A percentile compares a stretch with the other conserved stretches of the same genome.
These are phyloP conservation scores for Phytopythium helicoides DNA, from an alignment of 352 stramenopile genomes.

Conservation along the genomic window DNA sequence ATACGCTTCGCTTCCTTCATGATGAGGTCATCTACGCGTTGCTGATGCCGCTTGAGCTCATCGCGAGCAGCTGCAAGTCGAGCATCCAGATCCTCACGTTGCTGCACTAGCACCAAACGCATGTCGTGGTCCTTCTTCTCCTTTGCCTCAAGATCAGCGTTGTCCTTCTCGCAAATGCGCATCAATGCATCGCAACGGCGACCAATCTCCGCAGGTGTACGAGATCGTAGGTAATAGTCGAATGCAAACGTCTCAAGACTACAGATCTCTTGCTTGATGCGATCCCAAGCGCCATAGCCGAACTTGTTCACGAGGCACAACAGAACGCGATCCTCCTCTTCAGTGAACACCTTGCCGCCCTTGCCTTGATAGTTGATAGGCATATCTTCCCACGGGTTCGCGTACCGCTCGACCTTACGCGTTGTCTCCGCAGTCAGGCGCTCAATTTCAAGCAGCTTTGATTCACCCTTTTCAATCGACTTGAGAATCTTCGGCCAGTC, in stretches of 20 bases:
- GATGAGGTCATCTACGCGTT: conserved; percentile 81
- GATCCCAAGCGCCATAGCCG: conserved; percentile 96
- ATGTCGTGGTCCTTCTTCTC: conserved; percentile 78
- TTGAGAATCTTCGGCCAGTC: conserved; percentile 87
- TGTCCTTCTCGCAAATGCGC: conserved; percentile 94
- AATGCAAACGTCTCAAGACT: conserved; percentile 94
- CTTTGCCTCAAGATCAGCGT: conserved; percentile 75
- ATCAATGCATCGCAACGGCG: conserved; percentile 95
- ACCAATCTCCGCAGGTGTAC: conserved; percentile 94
- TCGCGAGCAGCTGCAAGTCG: conserved; percentile 61
- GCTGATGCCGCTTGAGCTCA: conserved; percentile 73
- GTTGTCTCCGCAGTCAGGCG: conserved; percentile 74
- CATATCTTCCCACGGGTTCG: conserved; percentile 86
- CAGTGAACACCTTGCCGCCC: conserved; percentile 92
- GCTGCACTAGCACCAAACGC: conserved; percentile 50
- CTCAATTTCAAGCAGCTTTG: conserved; percentile 85
- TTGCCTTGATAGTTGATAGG: conserved; percentile 90
- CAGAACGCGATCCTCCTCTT: conserved; percentile 98
- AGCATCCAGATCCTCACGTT: conserved; percentile 69
- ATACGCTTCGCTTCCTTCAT: conserved; percentile 89
- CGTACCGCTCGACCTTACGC: conserved; percentile 72
- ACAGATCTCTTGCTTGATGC: conserved; percentile 96
- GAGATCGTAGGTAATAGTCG: conserved; percentile 98
- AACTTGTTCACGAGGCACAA: conserved; percentile 97
- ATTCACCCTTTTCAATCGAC: conserved; percentile 87